These are phyloP conservation scores for Rhodotorula sp. DNA, from an alignment of 1,284 basidiomycete species.

Conservation along the genomic window DNA sequence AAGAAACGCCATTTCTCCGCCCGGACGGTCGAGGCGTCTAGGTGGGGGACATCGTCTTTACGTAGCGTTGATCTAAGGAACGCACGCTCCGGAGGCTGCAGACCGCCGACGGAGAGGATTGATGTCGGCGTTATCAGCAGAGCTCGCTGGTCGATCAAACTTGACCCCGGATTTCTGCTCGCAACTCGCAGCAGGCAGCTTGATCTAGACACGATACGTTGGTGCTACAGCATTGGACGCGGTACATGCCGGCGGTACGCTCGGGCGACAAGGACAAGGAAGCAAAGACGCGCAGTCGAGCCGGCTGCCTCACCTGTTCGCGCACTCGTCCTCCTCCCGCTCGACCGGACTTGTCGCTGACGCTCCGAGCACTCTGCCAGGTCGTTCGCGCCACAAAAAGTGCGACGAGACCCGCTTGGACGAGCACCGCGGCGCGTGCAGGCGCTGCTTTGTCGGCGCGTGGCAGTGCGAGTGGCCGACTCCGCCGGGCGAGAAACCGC, in stretches of 20 bases:
- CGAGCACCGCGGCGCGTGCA: constrained; percentile 11
- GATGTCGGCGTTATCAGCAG: neutral
- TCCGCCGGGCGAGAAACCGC: constrained; percentile 7
- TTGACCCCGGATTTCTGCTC: too few relatives aligned
- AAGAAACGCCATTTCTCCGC: too few relatives aligned
- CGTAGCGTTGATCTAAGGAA: too few relatives aligned
- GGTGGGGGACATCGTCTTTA: too few relatives aligned
- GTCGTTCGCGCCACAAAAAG: constrained; percentile 20
- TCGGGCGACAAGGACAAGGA: neutral
- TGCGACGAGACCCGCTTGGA: constrained; percentile 11
- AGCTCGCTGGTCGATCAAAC: too few relatives aligned
- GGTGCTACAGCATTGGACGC: neutral
- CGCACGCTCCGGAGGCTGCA: too few relatives aligned
- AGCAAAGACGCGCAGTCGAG: constrained; percentile 5
- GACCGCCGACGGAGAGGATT: neutral
- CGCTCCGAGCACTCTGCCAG: neutral
- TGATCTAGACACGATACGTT: too few relatives aligned
- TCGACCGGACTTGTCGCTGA: neutral
- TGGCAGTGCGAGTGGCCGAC: constrained; percentile 27
- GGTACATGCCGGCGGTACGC: neutral
- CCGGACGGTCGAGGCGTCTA: too few relatives aligned
- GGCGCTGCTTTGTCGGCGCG: constrained; percentile 11
- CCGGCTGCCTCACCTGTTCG: constrained; percentile 18
- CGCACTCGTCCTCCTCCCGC: too few relatives aligned
- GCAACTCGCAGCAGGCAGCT: too few relatives aligned